Percentiles rank a stretch among this genome's conserved stretches.
These are phyloP conservation scores for Leccinum incarnatum DNA, from an alignment of 768 basidiomycete genomes.

Conservation along the genomic window DNA sequence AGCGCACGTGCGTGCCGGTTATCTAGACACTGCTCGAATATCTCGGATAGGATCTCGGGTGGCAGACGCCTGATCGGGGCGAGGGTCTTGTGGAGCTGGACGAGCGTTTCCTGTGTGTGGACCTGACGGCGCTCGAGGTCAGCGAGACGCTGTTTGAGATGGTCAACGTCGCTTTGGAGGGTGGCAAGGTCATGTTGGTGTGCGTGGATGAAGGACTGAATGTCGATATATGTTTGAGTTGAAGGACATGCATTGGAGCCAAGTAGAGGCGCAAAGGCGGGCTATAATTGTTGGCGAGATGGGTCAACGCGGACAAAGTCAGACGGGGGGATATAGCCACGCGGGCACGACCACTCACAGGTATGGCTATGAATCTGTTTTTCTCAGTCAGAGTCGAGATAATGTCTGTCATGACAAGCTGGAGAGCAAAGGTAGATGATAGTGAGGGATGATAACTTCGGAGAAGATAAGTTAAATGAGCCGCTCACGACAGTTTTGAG, in stretches of 20 bases:
- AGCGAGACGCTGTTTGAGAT: conserved; percentile 7
- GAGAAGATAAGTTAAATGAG: background rate
- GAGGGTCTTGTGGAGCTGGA: conserved; percentile 14
- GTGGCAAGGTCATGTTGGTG: conserved; percentile 16
- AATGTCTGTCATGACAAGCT: conserved; percentile 5
- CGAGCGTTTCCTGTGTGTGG: conserved; percentile 5
- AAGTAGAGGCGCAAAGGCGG: conserved; percentile 6
- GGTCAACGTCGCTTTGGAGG: conserved; percentile 9
- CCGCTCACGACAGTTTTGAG: too few species aligned
- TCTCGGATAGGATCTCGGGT: conserved; percentile 25
- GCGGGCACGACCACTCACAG: conserved; percentile 11
- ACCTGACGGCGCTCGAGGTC: conserved; percentile 12
- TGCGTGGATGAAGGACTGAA: conserved; percentile 16
- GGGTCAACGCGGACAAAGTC: background rate
- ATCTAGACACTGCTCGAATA: conserved; percentile 25
- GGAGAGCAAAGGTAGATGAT: background rate
- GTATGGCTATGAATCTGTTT: background rate
- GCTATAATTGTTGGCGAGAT: conserved; percentile 1
- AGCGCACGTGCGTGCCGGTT: background rate
- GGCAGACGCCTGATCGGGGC: conserved; percentile 27
- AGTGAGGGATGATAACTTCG: background rate
- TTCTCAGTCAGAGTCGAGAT: background rate
- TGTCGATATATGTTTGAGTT: background rate
- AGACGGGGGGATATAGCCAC: background rate
- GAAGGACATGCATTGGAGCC: conserved; percentile 19